A percentile compares a stretch with the other conserved stretches of the same genome.
These are phyloP conservation scores for Fagopyrum esculentum DNA, from an alignment of 148 eudicot genomes.

Conservation along the genomic window DNA sequence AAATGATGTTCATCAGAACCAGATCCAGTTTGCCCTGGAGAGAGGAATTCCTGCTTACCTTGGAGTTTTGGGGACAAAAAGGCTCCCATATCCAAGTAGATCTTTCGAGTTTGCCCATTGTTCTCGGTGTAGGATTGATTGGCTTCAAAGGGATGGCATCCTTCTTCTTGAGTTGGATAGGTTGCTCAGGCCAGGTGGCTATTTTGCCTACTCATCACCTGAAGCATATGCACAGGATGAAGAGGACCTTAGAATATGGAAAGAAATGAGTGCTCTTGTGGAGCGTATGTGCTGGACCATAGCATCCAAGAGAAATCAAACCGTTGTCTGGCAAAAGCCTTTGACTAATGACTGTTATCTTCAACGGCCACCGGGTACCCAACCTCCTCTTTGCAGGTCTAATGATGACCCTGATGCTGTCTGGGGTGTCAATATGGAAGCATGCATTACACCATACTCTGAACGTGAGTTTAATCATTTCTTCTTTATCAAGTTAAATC, in stretches of 20 bases:
- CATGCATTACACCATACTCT: slow-evolving; percentile 91
- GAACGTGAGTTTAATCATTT: slow-evolving; percentile 58
- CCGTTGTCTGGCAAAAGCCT: slow-evolving; percentile 96
- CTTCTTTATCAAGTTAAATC: neutral
- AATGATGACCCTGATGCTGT: slow-evolving; percentile 91
- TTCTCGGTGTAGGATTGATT: slow-evolving; percentile 98
- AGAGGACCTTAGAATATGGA: slow-evolving; percentile 96
- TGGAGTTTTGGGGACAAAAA: slow-evolving; percentile 96
- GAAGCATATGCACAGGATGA: slow-evolving; percentile 99
- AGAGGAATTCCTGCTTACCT: slow-evolving; percentile 99
- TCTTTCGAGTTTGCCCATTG: slow-evolving; percentile 98
- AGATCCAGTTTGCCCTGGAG: slow-evolving; percentile 97
- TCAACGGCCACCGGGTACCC: slow-evolving; percentile 80
- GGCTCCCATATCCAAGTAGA: slow-evolving; percentile 97
- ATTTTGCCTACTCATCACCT: slow-evolving; percentile 97
- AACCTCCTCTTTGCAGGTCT: slow-evolving; percentile 82
- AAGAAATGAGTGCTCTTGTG: slow-evolving; percentile 92
- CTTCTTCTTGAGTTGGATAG: slow-evolving; percentile 94
- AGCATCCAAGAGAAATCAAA: slow-evolving; percentile 86
- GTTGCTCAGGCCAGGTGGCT: slow-evolving; percentile 92
- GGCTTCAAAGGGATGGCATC: slow-evolving; percentile 99
- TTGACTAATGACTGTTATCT: slow-evolving; percentile 83
- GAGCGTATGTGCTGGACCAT: slow-evolving; percentile 98
- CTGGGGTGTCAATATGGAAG: slow-evolving; percentile 78
- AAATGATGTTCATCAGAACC: slow-evolving; percentile 97